phyloP scores from a whole-genome alignment of 495 filamentous ascomycete genomes.

The Neurospora terricola region DNA sequence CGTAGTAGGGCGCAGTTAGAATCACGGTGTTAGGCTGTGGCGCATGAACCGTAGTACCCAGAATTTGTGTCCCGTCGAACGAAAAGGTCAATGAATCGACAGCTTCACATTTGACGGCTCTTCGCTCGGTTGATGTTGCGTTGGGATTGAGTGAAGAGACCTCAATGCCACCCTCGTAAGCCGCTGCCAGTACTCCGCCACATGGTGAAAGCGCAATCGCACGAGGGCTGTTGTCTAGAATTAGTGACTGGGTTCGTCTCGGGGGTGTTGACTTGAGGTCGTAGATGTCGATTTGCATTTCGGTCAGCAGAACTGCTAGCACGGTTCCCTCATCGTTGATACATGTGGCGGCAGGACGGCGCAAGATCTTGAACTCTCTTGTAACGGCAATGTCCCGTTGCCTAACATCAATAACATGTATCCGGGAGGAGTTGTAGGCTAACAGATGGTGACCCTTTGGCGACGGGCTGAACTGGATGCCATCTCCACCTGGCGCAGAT shows the following conservation, averaged over 20 bases:
- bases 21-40: constrained; percentile 61
- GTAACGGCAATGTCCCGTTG: constrained; percentile 48
- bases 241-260: constrained; percentile 56
- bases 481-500: constrained; percentile 73
- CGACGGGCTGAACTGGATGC: constrained; percentile 74
- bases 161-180: constrained; percentile 78
- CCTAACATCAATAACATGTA: constrained; percentile 64
- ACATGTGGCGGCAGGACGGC: constrained; percentile 66
- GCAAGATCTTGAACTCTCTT: constrained; percentile 69
- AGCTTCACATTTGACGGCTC: constrained; percentile 71
- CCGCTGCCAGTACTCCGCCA: constrained; percentile 74
- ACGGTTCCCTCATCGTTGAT: constrained; percentile 69
- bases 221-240: constrained; percentile 64
- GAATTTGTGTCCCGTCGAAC: constrained; percentile 70
- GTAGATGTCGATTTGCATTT: constrained; percentile 77
- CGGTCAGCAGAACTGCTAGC: constrained; percentile 70
- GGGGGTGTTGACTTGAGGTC: constrained; percentile 51
- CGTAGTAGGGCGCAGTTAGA: constrained; percentile 72
- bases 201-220: constrained; percentile 72
- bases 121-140: constrained; percentile 54
- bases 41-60: constrained; percentile 63
- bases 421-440: constrained; percentile 78
- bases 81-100: constrained; percentile 78
- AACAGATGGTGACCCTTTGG: constrained; percentile 62
- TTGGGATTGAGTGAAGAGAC: constrained; percentile 63